Base-by-base conservation (phyloP, 192 early-diverging fungal species). In the Phlyctochytrium bullatum region DNA sequence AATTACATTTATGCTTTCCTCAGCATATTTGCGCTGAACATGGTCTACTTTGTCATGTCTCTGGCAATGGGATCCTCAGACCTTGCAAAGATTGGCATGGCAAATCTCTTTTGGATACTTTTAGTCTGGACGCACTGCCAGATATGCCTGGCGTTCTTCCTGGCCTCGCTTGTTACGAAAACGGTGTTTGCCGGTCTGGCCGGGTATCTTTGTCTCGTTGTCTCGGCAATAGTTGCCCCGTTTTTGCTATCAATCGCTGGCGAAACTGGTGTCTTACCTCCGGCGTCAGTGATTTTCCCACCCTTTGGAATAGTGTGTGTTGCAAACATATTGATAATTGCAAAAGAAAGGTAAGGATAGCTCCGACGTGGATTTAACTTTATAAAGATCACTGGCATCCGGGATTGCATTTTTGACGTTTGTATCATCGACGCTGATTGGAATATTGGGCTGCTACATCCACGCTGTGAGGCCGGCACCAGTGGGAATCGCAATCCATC, bases 61-160 rank as follows among this genome's bases (percentile, higher is more conserved):
- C 23, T 59, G 27, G 25, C 28, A 28, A 50, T 24, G 27, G 54
- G 58, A 0, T 34, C 34, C 28, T 17, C 36, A 10, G 17, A 59
- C 17, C 34, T 66, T 1, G 32, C 31, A 3, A 23, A 23, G 25
- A 47, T 47, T 3, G 69, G 69, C 12, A 14, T 40, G 29, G 51
- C 47, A 3, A 32, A 52, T 29, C 34, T 65, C 30, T 2, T 65
- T 6, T 30, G 63, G 20, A 23, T 71, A 23, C 52, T 71, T 34
- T 14, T 74, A 2, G 20, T 74, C 2, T 74, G 73, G 73, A 52
- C 73, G n/a, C 68, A 74, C 36, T 60, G 34, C 3, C 68, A 71
- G 54, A 52, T 74, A 25, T 74, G 73, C 62, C 32, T 74, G 2
- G 52, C 12, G 17, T 65, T 72, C 53, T 62, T 74, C 14, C 70